These are phyloP conservation scores for Endotrypanum monterogeii DNA, from an alignment of 208 protist genomes.

Conservation along the genomic window DNA sequence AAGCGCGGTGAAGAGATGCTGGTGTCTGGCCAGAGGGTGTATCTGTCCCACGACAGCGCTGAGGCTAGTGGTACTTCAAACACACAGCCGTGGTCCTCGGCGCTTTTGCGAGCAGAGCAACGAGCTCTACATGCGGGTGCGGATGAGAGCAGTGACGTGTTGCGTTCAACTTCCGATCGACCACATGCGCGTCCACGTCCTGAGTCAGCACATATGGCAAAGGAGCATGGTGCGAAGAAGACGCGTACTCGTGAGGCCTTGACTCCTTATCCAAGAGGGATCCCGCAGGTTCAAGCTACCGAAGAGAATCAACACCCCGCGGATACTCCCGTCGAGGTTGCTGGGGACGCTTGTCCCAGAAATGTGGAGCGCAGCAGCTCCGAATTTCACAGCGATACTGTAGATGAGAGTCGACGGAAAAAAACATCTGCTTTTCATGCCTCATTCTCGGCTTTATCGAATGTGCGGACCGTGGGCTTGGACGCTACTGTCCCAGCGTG, in stretches of 20 bases:
- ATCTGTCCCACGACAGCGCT: neutral
- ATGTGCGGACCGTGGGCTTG: neutral
- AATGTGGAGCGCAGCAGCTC: neutral
- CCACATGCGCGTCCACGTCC: neutral
- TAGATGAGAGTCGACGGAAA: conserved; percentile 10
- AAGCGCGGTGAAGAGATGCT: neutral
- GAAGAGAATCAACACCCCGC: neutral
- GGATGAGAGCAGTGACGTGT: neutral
- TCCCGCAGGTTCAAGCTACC: neutral
- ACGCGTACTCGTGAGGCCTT: neutral
- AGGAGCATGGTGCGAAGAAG: neutral
- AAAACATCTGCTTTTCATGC: conserved; percentile 1
- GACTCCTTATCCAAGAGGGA: neutral
- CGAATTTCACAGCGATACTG: neutral
- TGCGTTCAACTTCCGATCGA: neutral
- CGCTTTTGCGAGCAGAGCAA: conserved; percentile 18
- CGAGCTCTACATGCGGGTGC: conserved; percentile 7
- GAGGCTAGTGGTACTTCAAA: conserved; percentile 6
- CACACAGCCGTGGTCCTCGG: conserved; percentile 32
- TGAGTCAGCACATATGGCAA: neutral
- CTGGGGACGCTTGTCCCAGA: neutral
- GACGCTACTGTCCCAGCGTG: neutral
- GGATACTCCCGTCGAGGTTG: neutral
- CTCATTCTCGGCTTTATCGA: neutral
- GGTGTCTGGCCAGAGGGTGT: neutral